phyloP scores from a whole-genome alignment of 1,284 basidiomycete genomes.

The Exobasidium cylindrosporum region DNA sequence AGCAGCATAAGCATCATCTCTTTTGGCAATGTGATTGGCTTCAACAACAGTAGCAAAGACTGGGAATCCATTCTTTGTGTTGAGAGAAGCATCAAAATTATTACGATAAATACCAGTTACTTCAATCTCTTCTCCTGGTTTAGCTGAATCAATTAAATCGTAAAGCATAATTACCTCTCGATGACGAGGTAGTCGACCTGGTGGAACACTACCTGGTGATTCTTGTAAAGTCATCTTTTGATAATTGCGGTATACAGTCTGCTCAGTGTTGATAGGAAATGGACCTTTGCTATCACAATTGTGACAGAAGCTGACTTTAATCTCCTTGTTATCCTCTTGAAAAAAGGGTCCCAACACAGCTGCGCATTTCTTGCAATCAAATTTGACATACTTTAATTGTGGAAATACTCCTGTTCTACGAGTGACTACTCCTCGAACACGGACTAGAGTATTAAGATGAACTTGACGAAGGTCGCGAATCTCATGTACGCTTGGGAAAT shows the following conservation, averaged over 20 bases:
- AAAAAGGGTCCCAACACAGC: slow-evolving; percentile 92
- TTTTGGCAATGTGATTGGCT: slow-evolving; percentile 85
- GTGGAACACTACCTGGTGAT: slow-evolving; percentile 95
- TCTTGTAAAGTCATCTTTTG: slow-evolving; percentile 99
- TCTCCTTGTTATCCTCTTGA: slow-evolving; percentile 91
- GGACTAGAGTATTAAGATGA: slow-evolving; percentile 91
- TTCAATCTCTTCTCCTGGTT: slow-evolving; percentile 96
- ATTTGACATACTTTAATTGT: slow-evolving; percentile 98
- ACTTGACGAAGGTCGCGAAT: slow-evolving; percentile 88
- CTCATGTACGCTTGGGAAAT: slow-evolving; percentile 82
- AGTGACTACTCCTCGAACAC: slow-evolving; percentile 95
- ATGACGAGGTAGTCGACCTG: slow-evolving; percentile 91
- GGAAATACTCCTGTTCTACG: slow-evolving; percentile 94
- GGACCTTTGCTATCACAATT: slow-evolving; percentile 92
- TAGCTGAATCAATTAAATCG: slow-evolving; percentile 96
- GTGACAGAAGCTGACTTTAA: slow-evolving; percentile 79
- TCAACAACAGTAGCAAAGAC: slow-evolving; percentile 98
- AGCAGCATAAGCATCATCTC: slow-evolving; percentile 87
- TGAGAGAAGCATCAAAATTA: slow-evolving; percentile 96
- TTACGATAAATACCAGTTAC: slow-evolving; percentile 92
- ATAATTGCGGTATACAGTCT: slow-evolving; percentile 98
- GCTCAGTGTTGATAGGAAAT: slow-evolving; percentile 93
- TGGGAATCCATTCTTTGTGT: slow-evolving; percentile 98
- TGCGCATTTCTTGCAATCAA: slow-evolving; percentile 81
- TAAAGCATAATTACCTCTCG: slow-evolving; percentile 94